Evolutionary conservation across 2,329 filamentous ascomycete genomes (phyloP).

Genomic region (Neodidymelliopsis sp.): DNA sequence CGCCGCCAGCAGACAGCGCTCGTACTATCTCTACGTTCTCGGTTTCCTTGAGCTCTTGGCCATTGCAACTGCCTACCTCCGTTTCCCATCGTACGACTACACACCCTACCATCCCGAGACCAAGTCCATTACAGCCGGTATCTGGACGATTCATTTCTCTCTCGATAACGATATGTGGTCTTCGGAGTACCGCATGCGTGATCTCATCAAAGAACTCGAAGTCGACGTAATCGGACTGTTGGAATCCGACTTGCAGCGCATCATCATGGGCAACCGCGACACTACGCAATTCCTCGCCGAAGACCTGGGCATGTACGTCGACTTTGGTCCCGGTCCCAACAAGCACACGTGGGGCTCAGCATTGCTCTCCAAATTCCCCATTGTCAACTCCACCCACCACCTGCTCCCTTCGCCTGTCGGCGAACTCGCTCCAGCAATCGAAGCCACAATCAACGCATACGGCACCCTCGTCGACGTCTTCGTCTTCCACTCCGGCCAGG

Average conservation of each 20-base stretch:
- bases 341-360: slow-evolving; percentile 98
- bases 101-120: slow-evolving; percentile 86
- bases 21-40: slow-evolving; percentile 76
- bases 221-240: slow-evolving; percentile 96
- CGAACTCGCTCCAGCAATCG: slow-evolving; percentile 93
- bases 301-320: slow-evolving; percentile 97
- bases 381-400: slow-evolving; percentile 95
- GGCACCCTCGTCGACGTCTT: slow-evolving; percentile 90
- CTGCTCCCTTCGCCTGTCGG: slow-evolving; percentile 92
- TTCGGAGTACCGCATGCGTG: slow-evolving; percentile 90
- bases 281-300: slow-evolving; percentile 94
- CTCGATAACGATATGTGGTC: slow-evolving; percentile 99
- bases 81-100: slow-evolving; percentile 93
- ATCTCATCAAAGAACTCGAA: slow-evolving; percentile 91
- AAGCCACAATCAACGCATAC: slow-evolving; percentile 94
- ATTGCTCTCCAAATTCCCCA: slow-evolving; percentile 95
- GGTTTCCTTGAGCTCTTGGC: slow-evolving; percentile 81
- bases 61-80: slow-evolving; percentile 80
- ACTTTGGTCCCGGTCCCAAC: slow-evolving; percentile 96
- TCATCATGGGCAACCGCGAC: slow-evolving; percentile 99
- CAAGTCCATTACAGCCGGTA: slow-evolving; percentile 89
- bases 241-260: slow-evolving; percentile 91
- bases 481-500: slow-evolving; percentile 98
- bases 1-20: slow-evolving; percentile 62
- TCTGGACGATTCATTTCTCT: slow-evolving; percentile 98